Evolutionary conservation across 768 basidiomycete genomes (phyloP).

Genomic region (Lentinula guzmanii): DNA sequence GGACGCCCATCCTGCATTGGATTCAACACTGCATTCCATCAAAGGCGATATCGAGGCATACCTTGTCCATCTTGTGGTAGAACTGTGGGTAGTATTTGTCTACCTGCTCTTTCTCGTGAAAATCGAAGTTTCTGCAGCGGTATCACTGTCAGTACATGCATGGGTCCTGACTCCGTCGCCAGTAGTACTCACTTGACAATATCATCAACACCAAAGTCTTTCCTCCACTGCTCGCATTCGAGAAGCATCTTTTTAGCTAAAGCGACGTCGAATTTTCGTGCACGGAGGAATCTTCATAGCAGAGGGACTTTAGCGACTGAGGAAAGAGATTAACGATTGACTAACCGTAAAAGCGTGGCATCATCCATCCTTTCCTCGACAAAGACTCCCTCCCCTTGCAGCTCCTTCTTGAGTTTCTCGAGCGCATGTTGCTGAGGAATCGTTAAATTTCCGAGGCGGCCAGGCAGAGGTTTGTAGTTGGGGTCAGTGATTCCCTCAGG

Average conservation of each 20-base stretch:
- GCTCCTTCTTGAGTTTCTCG: conserved; percentile 59
- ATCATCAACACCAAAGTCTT: conserved; percentile 76
- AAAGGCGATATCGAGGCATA: conserved; percentile 21
- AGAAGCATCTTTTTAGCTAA: conserved; percentile 83
- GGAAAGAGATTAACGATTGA: background rate
- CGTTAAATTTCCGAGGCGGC: conserved; percentile 76
- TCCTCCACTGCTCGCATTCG: conserved; percentile 83
- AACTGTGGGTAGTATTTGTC: conserved; percentile 94
- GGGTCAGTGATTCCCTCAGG: conserved; percentile 58
- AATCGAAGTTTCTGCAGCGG: conserved; percentile 67
- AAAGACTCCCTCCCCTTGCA: conserved; percentile 55
- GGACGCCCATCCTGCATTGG: conserved; percentile 80
- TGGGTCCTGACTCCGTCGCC: background rate
- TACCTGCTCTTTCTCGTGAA: conserved; percentile 75
- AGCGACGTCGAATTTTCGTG: conserved; percentile 83
- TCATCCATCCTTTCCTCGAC: conserved; percentile 67
- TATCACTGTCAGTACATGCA: background rate
- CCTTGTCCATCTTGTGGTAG: conserved; percentile 95
- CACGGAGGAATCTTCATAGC: conserved; percentile 72
- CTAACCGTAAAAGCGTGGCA: conserved; percentile 59
- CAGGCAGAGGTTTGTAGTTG: conserved; percentile 61
- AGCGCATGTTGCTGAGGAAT: conserved; percentile 56
- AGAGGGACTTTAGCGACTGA: background rate
- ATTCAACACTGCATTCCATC: background rate
- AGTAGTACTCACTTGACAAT: conserved; percentile 47